These are phyloP conservation scores for Entelexis paramagnoliae DNA, from an alignment of 1,139 yeast genomes.

Conservation along the genomic window DNA sequence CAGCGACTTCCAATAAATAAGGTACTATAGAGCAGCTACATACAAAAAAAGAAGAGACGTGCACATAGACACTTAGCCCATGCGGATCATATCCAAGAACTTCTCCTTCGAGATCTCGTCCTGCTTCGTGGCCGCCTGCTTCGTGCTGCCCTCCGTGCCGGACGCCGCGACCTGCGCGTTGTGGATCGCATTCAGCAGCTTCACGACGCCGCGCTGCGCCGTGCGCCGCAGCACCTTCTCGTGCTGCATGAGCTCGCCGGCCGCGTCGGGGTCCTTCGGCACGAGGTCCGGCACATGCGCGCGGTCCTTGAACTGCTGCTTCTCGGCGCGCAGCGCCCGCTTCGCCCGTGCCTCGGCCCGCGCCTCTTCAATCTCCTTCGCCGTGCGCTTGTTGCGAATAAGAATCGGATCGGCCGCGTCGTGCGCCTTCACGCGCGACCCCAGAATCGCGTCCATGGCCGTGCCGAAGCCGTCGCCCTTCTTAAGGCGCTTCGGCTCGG, in stretches of 20 bases:
- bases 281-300: constrained; percentile 58
- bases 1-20: constrained; percentile 47
- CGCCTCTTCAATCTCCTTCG: constrained; percentile 68
- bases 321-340: constrained; percentile 58
- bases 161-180: constrained; percentile 52
- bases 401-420: constrained; percentile 82
- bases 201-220: constrained; percentile 91
- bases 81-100: constrained; percentile 78
- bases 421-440: constrained; percentile 78
- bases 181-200: constrained; percentile 80
- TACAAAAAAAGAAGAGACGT: background rate
- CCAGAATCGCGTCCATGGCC: constrained; percentile 76
- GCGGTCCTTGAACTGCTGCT: constrained; percentile 55
- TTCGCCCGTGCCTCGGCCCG: constrained; percentile 79
- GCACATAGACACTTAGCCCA: constrained; percentile 43
- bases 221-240: constrained; percentile 68
- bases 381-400: constrained; percentile 53
- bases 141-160: constrained; percentile 32
- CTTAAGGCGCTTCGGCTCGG: background rate
- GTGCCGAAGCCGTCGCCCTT: constrained; percentile 43
- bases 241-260: constrained; percentile 50
- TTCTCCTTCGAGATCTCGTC: constrained; percentile 75
- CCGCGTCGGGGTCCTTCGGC: constrained; percentile 43
- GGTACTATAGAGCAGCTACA: background rate
- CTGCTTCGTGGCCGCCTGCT: constrained; percentile 36